Evolutionary conservation across 148 eudicot genomes (phyloP), one percentile per base, ranked within the genome.

Genomic region (Chenopodium suecicum): DNA sequence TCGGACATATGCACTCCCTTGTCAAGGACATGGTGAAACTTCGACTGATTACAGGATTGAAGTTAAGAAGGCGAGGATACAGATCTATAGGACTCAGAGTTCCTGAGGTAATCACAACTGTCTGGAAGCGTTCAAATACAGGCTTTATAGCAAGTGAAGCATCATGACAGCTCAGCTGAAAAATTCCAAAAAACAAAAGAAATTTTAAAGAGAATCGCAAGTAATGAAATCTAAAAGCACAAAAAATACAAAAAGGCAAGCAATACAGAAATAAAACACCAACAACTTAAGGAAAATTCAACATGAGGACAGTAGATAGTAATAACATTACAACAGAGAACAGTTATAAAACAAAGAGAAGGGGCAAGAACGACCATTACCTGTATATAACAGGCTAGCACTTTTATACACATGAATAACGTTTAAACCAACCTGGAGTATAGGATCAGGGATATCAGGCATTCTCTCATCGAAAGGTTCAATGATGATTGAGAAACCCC

Each of bases 81-180:
- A 96, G 91, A 89, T 96, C 99, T 78, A 96, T 96, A 70, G 99
- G 99, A 80, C 97, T 96, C 25, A 94, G 88, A 82, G 98, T 96
- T 80, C 99, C 98, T n/a, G 99, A 96, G 73, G 99, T 96, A 80
- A 96, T 96, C 19, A 96, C 95, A 86, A 96, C 98, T 6, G 99
- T 87, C 86, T 94, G 99, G 76, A 94, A 96, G 70, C 99, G 91
- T 58, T 96, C 98, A 87, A 96, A 96, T 34, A 96, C 99, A 82
- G 99, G 99, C 93, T 88, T 96, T 86, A 96, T 94, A 80, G 99
- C 99, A 84, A 96, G 98, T 69, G 99, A 96, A 75, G 99, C 99
- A 85, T 96, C 99, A 82, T 96, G 97, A 79, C 98, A 96, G 86
- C 94, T 89, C 74, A 96, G 90, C 99, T 96, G 97, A 74, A 77